Evolutionary conservation across 139 green algal species (phyloP).

Genomic region (Zygnema circumcarinatum): DNA sequence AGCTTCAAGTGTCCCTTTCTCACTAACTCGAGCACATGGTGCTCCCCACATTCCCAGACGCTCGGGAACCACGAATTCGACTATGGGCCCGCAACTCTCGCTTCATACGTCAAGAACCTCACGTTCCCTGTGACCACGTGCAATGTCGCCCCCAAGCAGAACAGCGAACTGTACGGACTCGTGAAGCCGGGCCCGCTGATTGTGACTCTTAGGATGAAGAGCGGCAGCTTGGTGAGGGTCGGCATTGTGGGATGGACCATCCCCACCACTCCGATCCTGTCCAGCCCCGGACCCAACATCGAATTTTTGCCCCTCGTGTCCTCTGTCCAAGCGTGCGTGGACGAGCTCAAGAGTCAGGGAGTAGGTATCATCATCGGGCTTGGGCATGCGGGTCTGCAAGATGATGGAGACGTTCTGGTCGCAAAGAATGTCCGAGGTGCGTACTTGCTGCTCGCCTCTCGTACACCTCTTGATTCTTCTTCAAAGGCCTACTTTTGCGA

Average conservation of each 20-base stretch:
- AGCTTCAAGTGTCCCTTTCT: no score
- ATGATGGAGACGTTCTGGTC: conserved; percentile 7
- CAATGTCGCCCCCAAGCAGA: conserved; percentile 56
- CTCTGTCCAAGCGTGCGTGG: conserved; percentile 20
- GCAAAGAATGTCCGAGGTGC: conserved; percentile 12
- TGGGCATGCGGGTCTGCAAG: conserved; percentile 44
- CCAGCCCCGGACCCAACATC: conserved; percentile 38
- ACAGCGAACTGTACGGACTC: neutral
- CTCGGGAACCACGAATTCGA: conserved; percentile 66
- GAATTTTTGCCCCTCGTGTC: neutral
- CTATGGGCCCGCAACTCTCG: conserved; percentile 38
- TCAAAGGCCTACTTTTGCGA: no score
- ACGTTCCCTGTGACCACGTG: conserved; percentile 36
- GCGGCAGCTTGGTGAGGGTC: conserved; percentile 19
- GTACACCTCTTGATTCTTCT: no score
- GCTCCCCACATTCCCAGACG: no score
- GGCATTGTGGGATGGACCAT: conserved; percentile 47
- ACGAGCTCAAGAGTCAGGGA: conserved; percentile 14
- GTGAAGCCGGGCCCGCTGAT: conserved; percentile 49
- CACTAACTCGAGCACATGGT: no score
- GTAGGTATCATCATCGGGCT: conserved; percentile 61
- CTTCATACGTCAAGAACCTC: conserved; percentile 41
- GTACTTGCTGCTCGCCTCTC: neutral
- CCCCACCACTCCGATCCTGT: conserved; percentile 20
- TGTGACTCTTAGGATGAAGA: neutral